phyloP scores from a whole-genome alignment of 129 eudicot genomes.

The Flaveria ramosissima region DNA sequence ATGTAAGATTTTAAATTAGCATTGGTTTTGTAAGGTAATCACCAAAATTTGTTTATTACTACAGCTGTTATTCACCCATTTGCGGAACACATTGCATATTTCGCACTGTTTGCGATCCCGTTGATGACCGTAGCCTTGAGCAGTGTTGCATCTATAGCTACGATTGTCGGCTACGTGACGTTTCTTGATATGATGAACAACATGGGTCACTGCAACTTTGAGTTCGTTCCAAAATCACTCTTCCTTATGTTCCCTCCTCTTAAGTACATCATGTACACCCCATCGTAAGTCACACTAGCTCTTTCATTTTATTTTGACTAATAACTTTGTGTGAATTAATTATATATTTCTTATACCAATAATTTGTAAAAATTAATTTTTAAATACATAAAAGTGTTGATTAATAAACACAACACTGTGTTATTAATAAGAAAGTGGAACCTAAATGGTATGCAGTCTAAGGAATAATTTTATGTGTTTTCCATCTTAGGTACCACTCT shows the following conservation, averaged over 20 bases:
- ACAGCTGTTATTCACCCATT: conserved; percentile 83
- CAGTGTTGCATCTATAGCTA: conserved; percentile 37
- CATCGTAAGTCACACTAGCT: conserved; percentile 52
- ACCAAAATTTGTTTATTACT: background rate
- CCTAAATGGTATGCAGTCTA: too few species aligned
- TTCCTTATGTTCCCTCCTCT: conserved; percentile 63
- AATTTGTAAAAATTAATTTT: too few species aligned
- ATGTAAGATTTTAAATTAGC: too few species aligned
- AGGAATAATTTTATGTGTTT: background rate
- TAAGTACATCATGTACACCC: conserved; percentile 73
- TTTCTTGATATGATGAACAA: conserved; percentile 69
- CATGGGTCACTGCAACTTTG: conserved; percentile 83
- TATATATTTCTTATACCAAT: background rate
- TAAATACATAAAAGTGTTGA: too few species aligned
- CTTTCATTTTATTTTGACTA: background rate
- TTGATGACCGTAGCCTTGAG: conserved; percentile 32
- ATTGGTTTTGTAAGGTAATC: background rate
- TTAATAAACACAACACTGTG: too few species aligned
- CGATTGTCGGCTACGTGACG: conserved; percentile 40
- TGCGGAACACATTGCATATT: conserved; percentile 68
- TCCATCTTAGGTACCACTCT: conserved; percentile 57
- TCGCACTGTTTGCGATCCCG: conserved; percentile 57
- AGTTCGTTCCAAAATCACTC: conserved; percentile 45
- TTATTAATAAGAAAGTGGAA: background rate
- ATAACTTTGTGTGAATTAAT: background rate